Evolutionary conservation across 306 rosid genomes (phyloP), one percentile per base, ranked within the genome.

Genomic region (Quercus mongolica): DNA sequence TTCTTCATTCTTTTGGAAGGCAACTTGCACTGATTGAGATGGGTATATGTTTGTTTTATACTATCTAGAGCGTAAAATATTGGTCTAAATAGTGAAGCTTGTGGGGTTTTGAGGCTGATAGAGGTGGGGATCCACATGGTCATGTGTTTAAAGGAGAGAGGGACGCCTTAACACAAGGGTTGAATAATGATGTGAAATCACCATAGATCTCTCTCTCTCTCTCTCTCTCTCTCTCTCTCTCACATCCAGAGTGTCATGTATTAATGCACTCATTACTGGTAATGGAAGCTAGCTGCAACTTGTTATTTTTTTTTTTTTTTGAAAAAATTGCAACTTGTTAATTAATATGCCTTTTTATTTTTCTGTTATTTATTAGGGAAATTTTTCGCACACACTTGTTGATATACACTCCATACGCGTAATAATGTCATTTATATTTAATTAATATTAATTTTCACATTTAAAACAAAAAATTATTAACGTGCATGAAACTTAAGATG

Each of bases 51-150:
- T 54, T 74, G 80, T 74, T 74, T 83, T 78, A 62, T 63, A 17
- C 21, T 31, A 52, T 20, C 74, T 25, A 23, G 33, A 6, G 11
- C 25, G 23, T 21, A 63, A 17, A 63, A 30, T 33, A 46, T 8
- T 38, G 51, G 33, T 58, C 13, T 30, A n/a, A 26, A 73, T 25
- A 14, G 74, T 41, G 38, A 67, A 49, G 56, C 61, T 28, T 63
- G 61, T 55, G 51, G 79, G 78, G 51, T 23, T n/a, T 54, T 61
- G 74, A 61, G 51, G 78, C 54, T 67, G 80, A 78, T 74, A 54
- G 65, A 41, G 7, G 44, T 61, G 55, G 67, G 86, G 83, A 79
- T 72, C 79, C 79, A 79, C 81, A 46, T 62, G 69, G 30, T 30
- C 81, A 74, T 62, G 75, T 78, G 77, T 73, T 13, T 4, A 81